A percentile compares a stretch with the other conserved stretches of the same genome.
These are phyloP conservation scores for Sporothrix mexicana DNA, from an alignment of 2,329 filamentous ascomycete genomes.

Conservation along the genomic window DNA sequence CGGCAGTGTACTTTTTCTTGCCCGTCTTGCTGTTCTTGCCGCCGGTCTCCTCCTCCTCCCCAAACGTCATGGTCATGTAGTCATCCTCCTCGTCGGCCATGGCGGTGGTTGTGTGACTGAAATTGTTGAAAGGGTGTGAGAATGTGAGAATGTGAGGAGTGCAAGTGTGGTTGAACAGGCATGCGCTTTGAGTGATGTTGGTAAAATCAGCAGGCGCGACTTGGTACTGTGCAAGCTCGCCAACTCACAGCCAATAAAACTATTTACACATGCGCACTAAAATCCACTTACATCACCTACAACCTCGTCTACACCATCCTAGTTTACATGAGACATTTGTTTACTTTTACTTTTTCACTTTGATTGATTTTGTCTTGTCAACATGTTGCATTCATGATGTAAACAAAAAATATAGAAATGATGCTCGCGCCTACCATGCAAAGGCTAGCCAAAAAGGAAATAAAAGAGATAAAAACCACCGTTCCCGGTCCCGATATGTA, in stretches of 20 bases:
- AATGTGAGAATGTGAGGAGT: background rate
- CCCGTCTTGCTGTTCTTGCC: background rate
- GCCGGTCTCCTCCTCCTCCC: constrained; percentile 60
- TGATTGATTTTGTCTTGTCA: background rate
- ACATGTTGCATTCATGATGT: background rate
- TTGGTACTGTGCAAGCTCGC: background rate
- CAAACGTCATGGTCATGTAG: constrained; percentile 96
- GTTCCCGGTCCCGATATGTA: background rate
- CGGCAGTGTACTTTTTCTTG: constrained; percentile 38
- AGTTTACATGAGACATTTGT: background rate
- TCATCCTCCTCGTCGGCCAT: constrained; percentile 75
- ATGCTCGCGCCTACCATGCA: constrained; percentile 25
- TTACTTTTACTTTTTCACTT: background rate
- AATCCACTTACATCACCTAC: background rate
- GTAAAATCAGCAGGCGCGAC: background rate
- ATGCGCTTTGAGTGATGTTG: background rate
- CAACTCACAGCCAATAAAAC: background rate
- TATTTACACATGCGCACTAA: background rate
- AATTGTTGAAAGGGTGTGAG: background rate
- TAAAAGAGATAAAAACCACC: background rate
- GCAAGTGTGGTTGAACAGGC: background rate
- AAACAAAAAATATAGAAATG: background rate
- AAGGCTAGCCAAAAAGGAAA: constrained; percentile 1
- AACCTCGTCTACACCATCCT: background rate
- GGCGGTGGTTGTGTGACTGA: background rate